A percentile compares a stretch with the other conserved stretches of the same genome.
phyloP scores from a whole-genome alignment of 306 rosid species.

The Quercus wislizeni region DNA sequence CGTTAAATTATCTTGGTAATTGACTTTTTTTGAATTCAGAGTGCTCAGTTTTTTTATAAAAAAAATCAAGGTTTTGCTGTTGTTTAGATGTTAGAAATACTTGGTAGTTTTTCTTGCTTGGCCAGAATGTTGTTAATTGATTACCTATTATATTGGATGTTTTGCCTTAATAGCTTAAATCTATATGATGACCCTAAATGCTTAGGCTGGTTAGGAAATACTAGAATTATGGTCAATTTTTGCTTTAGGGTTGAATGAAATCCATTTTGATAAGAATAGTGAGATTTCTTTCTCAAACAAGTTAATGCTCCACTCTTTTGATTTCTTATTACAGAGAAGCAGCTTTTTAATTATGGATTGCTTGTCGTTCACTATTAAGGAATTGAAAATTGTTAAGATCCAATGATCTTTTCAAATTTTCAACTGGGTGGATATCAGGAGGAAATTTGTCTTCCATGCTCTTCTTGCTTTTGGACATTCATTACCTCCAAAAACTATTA shows the following conservation, averaged over 20 bases:
- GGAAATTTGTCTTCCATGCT: background rate
- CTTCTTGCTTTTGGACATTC: background rate
- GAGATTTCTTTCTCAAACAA: background rate
- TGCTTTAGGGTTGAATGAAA: background rate
- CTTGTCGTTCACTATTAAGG: background rate
- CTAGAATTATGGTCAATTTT: background rate
- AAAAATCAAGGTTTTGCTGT: background rate
- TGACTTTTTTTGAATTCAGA: background rate
- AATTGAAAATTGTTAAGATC: background rate
- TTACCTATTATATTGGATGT: background rate
- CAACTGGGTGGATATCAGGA: background rate
- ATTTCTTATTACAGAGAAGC: background rate
- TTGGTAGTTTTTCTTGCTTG: background rate
- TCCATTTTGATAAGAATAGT: background rate
- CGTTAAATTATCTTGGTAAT: background rate
- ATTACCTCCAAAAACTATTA: background rate
- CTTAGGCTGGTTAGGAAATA: background rate
- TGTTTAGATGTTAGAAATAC: background rate
- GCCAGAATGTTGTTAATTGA: background rate
- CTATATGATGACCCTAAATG: background rate
- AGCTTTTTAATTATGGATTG: background rate
- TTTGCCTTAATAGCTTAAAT: background rate
- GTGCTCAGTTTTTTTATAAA: background rate
- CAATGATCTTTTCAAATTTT: background rate
- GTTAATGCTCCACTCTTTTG: background rate